A percentile compares a stretch with the other conserved stretches of the same genome.
Conservation (phyloP, 805 yeast species). For the Pichia deserticola region DNA sequence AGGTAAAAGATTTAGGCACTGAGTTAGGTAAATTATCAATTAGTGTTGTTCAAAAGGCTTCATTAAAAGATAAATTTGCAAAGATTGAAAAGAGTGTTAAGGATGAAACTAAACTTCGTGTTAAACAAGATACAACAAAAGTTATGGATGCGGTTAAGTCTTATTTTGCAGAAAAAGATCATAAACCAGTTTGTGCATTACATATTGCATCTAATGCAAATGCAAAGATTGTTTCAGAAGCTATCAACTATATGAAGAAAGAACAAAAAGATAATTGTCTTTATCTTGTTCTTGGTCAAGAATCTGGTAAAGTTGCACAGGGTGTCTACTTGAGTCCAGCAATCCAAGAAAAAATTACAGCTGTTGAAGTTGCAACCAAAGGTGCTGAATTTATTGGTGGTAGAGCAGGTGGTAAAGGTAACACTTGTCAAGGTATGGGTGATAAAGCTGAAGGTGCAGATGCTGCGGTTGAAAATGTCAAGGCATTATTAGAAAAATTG, state of each 20-base stretch:
- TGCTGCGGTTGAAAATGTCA: slow-evolving; percentile 68
- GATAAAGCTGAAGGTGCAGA: slow-evolving; percentile 63
- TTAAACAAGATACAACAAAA: slow-evolving; percentile 80
- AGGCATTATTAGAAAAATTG: slow-evolving; percentile 56
- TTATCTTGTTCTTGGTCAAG: slow-evolving; percentile 67
- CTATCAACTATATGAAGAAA: slow-evolving; percentile 74
- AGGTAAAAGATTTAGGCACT: slow-evolving; percentile 77
- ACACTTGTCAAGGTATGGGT: slow-evolving; percentile 95
- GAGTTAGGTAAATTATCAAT: slow-evolving; percentile 74
- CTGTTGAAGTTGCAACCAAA: slow-evolving; percentile 63
- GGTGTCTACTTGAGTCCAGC: slow-evolving; percentile 82
- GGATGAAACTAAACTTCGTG: slow-evolving; percentile 81
- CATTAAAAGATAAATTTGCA: slow-evolving; percentile 64
- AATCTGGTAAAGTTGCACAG: slow-evolving; percentile 70
- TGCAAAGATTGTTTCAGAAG: slow-evolving; percentile 93
- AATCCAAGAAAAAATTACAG: slow-evolving; percentile 59
- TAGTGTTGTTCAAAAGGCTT: slow-evolving; percentile 72
- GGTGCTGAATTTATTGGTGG: slow-evolving; percentile 84
- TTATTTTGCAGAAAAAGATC: slow-evolving; percentile 52
- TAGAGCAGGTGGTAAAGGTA: slow-evolving; percentile 97
- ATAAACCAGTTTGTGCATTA: slow-evolving; percentile 54
- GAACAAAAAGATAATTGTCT: slow-evolving; percentile 67
- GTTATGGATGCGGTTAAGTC: slow-evolving; percentile 69
- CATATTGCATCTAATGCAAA: slow-evolving; percentile 67
- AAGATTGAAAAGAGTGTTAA: slow-evolving; percentile 79